Evolutionary conservation across 495 filamentous ascomycete genomes (phyloP), one percentile per base, ranked within the genome.

Genomic region (Schizothecium vesticola): DNA sequence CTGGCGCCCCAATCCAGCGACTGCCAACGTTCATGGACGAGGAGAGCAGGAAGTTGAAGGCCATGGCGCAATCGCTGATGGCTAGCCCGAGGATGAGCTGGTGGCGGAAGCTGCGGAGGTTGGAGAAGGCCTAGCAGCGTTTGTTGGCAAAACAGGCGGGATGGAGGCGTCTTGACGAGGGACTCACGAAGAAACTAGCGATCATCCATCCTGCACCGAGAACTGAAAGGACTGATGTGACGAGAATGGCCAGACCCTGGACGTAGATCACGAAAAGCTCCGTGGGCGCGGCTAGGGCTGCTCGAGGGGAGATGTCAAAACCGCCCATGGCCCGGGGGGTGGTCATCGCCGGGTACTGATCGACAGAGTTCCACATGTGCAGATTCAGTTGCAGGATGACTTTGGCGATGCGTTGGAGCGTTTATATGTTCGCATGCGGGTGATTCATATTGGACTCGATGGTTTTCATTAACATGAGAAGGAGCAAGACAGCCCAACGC

Each of bases 41-140:
- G 0, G 80, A 81, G 0, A 72, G 59, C 19, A 81, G 65, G 63
- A 81, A 81, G 69, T 83, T 83, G 25, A 79, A 31, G 11, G 78
- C 80, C 80, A 81, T 83, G 67, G 70, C 76, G 5, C 74, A 73
- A 70, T 83, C 80, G 58, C 76, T 79, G 29, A 81, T 75, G 26
- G 80, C 80, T 0, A 83, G 77, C 13, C 80, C 80, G 61, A 83
- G 72, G 63, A 83, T 81, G 21, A 83, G 72, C 57, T 83, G 80
- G 73, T 83, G 80, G 1, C 80, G 76, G 67, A 81, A 81, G 51
- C 69, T 79, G 36, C 79, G 70, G 24, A 81, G 72, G 56, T 70
- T 65, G 31, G 74, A 76, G 66, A 82, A 79, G 22, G 76, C 56
- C 78, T 81, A 43, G 36, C 56, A n/a, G 11, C 61, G 56, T 16